These are phyloP conservation scores for Cordyceps cateniannulata DNA, from an alignment of 2,329 filamentous ascomycete species.

Conservation along the genomic window DNA sequence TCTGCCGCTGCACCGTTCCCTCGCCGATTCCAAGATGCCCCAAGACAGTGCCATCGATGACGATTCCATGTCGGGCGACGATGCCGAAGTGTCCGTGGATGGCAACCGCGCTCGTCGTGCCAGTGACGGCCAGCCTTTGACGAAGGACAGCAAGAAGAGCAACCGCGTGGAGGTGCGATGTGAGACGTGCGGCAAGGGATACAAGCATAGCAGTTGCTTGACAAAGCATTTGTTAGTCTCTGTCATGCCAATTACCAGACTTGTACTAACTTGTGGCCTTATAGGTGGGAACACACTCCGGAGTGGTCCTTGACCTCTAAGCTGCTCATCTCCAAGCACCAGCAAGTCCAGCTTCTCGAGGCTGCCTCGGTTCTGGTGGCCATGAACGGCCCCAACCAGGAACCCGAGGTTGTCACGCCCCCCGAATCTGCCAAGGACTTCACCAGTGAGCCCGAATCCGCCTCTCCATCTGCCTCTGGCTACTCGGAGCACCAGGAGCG, in stretches of 20 bases:
- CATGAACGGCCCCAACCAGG: slow-evolving; percentile 60
- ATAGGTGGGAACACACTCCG: slow-evolving; percentile 98
- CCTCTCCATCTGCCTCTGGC: slow-evolving; percentile 73
- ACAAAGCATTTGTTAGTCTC: slow-evolving; percentile 98
- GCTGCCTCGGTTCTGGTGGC: slow-evolving; percentile 91
- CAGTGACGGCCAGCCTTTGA: slow-evolving; percentile 79
- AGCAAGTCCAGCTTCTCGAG: slow-evolving; percentile 95
- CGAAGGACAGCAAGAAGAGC: slow-evolving; percentile 78
- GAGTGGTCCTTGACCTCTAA: slow-evolving; percentile 98
- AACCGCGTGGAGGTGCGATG: slow-evolving; percentile 84
- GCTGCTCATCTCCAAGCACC: slow-evolving; percentile 96
- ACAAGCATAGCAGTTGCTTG: slow-evolving; percentile 99
- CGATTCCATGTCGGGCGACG: slow-evolving; percentile 53
- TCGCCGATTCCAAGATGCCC: slow-evolving; percentile 41
- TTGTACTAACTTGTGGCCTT: slow-evolving; percentile 12
- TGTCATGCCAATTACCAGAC: slow-evolving; percentile 40
- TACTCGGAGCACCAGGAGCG: slow-evolving; percentile 73
- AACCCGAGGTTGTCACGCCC: slow-evolving; percentile 51
- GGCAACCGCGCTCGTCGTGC: slow-evolving; percentile 53
- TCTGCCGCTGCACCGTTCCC: slow-evolving; percentile 53
- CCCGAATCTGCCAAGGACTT: slow-evolving; percentile 61
- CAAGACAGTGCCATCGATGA: slow-evolving; percentile 64
- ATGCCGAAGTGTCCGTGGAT: slow-evolving; percentile 41
- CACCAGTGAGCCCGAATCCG: slow-evolving; percentile 72
- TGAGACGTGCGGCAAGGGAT: slow-evolving; percentile 97